Conservation (phyloP, 2,329 filamentous ascomycete species). For the Phoma herbarum region DNA sequence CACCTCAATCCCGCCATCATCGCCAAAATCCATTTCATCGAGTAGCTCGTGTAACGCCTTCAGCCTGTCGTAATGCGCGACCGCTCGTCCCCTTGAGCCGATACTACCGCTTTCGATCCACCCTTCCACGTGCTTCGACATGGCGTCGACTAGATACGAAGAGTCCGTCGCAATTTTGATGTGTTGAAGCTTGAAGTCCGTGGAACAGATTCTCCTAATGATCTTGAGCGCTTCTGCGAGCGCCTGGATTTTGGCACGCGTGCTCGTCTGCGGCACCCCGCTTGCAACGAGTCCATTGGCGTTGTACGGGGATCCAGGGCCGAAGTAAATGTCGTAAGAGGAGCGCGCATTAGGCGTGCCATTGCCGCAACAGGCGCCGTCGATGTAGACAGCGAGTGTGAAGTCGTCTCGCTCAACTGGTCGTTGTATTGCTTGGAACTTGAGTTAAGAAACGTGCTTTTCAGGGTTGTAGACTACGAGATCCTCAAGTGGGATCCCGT, state of each 20-base stretch:
- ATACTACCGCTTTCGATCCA: not conserved
- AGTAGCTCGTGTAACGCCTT: not conserved
- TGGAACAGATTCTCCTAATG: not conserved
- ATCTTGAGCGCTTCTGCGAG: not conserved
- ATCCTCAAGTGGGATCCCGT: not conserved
- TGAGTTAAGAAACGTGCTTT: not conserved
- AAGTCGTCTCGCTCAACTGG: not conserved
- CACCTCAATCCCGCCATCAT: conserved; percentile 25
- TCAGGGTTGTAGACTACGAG: conserved; percentile 5
- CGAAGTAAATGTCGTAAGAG: conserved; percentile 32
- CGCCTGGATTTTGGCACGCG: not conserved
- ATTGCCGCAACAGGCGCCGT: conserved; percentile 36
- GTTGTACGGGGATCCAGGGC: not conserved
- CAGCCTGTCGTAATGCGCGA: not conserved
- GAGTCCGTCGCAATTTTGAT: not conserved
- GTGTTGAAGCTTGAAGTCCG: not conserved
- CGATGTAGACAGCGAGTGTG: conserved; percentile 31
- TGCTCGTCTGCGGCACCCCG: not conserved
- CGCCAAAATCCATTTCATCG: conserved; percentile 1
- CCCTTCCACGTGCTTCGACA: not conserved
- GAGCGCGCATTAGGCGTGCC: conserved; percentile 21
- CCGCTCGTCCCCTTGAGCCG: not conserved
- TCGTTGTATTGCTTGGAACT: not conserved
- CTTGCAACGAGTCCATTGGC: not conserved
- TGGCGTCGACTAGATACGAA: not conserved